These are phyloP conservation scores for Paramyrothecium roridum DNA, from an alignment of 2,329 filamentous ascomycete genomes.

Conservation along the genomic window DNA sequence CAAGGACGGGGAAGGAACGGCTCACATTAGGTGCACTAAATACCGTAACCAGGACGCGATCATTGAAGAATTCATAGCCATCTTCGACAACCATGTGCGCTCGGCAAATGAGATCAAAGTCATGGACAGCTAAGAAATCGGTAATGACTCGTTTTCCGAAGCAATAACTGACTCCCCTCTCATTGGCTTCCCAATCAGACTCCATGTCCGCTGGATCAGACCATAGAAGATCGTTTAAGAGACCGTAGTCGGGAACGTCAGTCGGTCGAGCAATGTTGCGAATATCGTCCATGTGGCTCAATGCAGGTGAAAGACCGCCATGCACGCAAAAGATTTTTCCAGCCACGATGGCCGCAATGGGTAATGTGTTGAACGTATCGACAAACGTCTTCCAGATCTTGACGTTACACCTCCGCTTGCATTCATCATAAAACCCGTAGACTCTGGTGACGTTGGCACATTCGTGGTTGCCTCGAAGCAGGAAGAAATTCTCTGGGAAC, in stretches of 20 bases:
- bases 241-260: conserved; percentile 93
- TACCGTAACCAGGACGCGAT: conserved; percentile 90
- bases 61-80: conserved; percentile 97
- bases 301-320: conserved; percentile 85
- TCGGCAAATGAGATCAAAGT: conserved; percentile 95
- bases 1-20: conserved; percentile 13
- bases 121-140: conserved; percentile 89
- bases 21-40: conserved; percentile 96
- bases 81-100: conserved; percentile 99
- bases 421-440: conserved; percentile 98
- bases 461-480: conserved; percentile 92
- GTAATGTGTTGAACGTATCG: conserved; percentile 92
- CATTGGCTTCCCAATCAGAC: conserved; percentile 95
- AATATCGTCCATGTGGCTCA: conserved; percentile 98
- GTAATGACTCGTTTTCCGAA: conserved; percentile 98
- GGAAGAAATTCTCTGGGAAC: conserved; percentile 95
- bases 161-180: conserved; percentile 95
- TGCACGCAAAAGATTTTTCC: conserved; percentile 98
- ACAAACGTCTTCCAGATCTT: conserved; percentile 99
- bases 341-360: conserved; percentile 93
- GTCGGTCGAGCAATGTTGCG: conserved; percentile 92
- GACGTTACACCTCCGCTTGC: conserved; percentile 92
- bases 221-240: conserved; percentile 95
- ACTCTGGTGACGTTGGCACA: conserved; percentile 94
- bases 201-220: conserved; percentile 98